Percentiles rank a stretch among this genome's conserved stretches.
Evolutionary conservation across 805 yeast species (phyloP).

Genomic region (Metschnikowia gelsemii): DNA sequence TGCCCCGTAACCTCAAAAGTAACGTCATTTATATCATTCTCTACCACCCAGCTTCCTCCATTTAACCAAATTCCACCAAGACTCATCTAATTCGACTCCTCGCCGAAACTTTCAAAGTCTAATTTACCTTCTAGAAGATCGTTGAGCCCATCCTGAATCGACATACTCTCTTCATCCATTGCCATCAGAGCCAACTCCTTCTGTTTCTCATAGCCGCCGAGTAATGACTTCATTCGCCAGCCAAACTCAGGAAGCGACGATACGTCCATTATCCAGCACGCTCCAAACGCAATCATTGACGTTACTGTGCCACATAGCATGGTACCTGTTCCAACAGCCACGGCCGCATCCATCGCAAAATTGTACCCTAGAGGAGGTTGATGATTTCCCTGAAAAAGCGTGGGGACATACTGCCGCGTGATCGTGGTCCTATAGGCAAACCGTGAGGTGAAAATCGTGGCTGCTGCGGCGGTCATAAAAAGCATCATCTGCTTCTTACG

Average conservation of each 20-base stretch:
- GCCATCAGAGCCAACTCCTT: slow-evolving; percentile 44
- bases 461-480: slow-evolving; percentile 70
- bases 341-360: slow-evolving; percentile 77
- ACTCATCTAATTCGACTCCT: neutral
- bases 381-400: slow-evolving; percentile 79
- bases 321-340: slow-evolving; percentile 81
- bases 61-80: neutral
- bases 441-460: slow-evolving; percentile 70
- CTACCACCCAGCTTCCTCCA: neutral
- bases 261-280: slow-evolving; percentile 79
- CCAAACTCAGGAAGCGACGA: slow-evolving; percentile 70
- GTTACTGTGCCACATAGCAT: slow-evolving; percentile 69
- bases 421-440: slow-evolving; percentile 73
- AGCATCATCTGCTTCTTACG: slow-evolving; percentile 69
- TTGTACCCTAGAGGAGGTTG: slow-evolving; percentile 76
- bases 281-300: slow-evolving; percentile 70
- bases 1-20: too few relatives aligned
- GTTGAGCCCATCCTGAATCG: slow-evolving; percentile 55
- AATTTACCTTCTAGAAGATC: slow-evolving; percentile 47
- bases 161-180: slow-evolving; percentile 58
- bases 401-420: slow-evolving; percentile 71
- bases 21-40: too few relatives aligned
- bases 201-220: slow-evolving; percentile 70
- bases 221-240: slow-evolving; percentile 54
- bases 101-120: slow-evolving; percentile 6